A percentile compares a stretch with the other conserved stretches of the same genome.
Conservation (phyloP, 2,329 filamentous ascomycete species). For the Fusarium fujikuroi region DNA sequence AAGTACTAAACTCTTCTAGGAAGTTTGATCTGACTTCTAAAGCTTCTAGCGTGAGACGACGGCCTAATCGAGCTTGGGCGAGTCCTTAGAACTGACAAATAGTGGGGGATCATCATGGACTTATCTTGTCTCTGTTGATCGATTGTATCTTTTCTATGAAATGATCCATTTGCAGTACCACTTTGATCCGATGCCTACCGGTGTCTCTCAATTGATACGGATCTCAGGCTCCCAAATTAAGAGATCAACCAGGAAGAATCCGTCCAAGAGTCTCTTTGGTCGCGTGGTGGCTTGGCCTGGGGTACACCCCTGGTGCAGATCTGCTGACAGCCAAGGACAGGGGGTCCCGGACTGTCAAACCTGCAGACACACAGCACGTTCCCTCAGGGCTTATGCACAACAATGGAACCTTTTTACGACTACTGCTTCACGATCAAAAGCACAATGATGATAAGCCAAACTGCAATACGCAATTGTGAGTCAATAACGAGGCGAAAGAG, state of each 20-base stretch:
- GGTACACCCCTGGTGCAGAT: slow-evolving; percentile 31
- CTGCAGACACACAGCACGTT: slow-evolving; percentile 32
- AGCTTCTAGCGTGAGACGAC: slow-evolving; percentile 42
- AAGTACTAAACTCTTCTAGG: slow-evolving; percentile 23
- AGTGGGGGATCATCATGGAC: slow-evolving; percentile 13
- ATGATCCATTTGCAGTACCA: not conserved
- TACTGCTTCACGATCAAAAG: not conserved
- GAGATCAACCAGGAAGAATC: not conserved
- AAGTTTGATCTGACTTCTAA: slow-evolving; percentile 19
- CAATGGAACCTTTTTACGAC: not conserved
- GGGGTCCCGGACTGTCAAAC: slow-evolving; percentile 35
- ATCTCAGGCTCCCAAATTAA: not conserved
- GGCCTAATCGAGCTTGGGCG: slow-evolving; percentile 18
- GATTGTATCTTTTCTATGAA: not conserved
- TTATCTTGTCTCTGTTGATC: not conserved
- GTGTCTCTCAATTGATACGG: rapidly evolving
- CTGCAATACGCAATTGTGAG: not conserved
- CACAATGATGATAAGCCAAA: not conserved
- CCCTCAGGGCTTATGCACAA: slow-evolving; percentile 14
- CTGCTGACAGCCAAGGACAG: slow-evolving; percentile 12
- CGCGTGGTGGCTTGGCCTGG: slow-evolving; percentile 13
- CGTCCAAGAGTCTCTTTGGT: not conserved
- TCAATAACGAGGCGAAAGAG: slow-evolving; percentile 3
- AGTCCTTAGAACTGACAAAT: slow-evolving; percentile 5
- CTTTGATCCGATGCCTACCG: not conserved